Evolutionary conservation across 495 filamentous ascomycete species (phyloP).

Genomic region (Baudoinia panamericana): DNA sequence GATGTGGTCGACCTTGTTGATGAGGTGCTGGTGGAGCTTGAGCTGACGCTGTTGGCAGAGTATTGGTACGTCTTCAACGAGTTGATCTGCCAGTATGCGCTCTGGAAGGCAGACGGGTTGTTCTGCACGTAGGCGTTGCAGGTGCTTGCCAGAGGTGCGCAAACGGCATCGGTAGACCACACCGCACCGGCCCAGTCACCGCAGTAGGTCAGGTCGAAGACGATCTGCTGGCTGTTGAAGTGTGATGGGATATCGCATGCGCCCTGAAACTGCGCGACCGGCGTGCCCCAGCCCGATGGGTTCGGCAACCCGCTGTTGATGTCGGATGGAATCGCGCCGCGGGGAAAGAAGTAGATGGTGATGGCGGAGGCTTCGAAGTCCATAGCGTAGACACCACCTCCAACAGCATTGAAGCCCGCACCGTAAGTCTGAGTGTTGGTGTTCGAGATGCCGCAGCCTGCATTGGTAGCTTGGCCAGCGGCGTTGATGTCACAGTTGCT

Average conservation of each 20-base stretch:
- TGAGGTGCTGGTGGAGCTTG: too few species aligned
- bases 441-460: slow-evolving; percentile 31
- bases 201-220: slow-evolving; percentile 75
- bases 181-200: slow-evolving; percentile 72
- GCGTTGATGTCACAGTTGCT: slow-evolving; percentile 43
- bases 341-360: slow-evolving; percentile 68
- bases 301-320: slow-evolving; percentile 45
- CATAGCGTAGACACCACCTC: slow-evolving; percentile 67
- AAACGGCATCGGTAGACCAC: slow-evolving; percentile 28
- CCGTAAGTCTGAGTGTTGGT: slow-evolving; percentile 37
- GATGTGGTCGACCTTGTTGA: too few species aligned
- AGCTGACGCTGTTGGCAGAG: too few species aligned
- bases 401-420: slow-evolving; percentile 52
- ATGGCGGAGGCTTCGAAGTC: slow-evolving; percentile 58
- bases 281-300: slow-evolving; percentile 49
- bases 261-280: slow-evolving; percentile 47
- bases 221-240: slow-evolving; percentile 27
- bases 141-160: slow-evolving; percentile 11
- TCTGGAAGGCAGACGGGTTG: slow-evolving; percentile 25
- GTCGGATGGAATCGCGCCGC: slow-evolving; percentile 42
- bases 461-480: slow-evolving; percentile 38
- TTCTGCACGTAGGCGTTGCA: slow-evolving; percentile 23
- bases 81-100: slow-evolving; percentile 29
- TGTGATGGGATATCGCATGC: slow-evolving; percentile 21
- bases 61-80: slow-evolving; percentile 23